Conservation (phyloP, 306 rosid species). For the Boehmeria nivea region DNA sequence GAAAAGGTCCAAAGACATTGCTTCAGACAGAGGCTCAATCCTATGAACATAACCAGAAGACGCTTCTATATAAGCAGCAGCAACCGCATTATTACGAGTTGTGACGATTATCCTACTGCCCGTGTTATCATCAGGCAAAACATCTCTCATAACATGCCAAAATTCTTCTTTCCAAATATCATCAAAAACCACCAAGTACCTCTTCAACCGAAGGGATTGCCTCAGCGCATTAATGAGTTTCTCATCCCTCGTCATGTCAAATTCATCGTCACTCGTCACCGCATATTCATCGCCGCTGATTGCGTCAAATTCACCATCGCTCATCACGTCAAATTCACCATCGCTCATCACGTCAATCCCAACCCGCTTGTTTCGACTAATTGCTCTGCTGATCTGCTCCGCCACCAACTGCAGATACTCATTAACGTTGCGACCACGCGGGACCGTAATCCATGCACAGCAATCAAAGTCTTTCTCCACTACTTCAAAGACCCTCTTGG, state of each 20-base stretch:
- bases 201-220: neutral
- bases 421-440: neutral
- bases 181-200: neutral
- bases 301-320: neutral
- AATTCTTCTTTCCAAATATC: neutral
- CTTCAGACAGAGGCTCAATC: neutral
- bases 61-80: neutral
- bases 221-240: neutral
- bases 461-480: neutral
- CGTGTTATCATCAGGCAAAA: constrained; percentile 1
- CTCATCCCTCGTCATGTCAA: neutral
- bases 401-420: neutral
- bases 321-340: neutral
- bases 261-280: neutral
- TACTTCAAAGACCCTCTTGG: neutral
- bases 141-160: neutral
- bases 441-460: neutral
- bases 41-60: neutral
- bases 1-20: constrained; percentile 6
- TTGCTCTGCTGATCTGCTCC: neutral
- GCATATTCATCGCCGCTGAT: neutral
- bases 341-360: neutral
- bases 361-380: too few relatives aligned
- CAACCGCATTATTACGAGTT: neutral
- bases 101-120: constrained; percentile 20